These are phyloP conservation scores for Diaporthe sp. DNA, from an alignment of 2,329 filamentous ascomycete genomes.

Conservation along the genomic window DNA sequence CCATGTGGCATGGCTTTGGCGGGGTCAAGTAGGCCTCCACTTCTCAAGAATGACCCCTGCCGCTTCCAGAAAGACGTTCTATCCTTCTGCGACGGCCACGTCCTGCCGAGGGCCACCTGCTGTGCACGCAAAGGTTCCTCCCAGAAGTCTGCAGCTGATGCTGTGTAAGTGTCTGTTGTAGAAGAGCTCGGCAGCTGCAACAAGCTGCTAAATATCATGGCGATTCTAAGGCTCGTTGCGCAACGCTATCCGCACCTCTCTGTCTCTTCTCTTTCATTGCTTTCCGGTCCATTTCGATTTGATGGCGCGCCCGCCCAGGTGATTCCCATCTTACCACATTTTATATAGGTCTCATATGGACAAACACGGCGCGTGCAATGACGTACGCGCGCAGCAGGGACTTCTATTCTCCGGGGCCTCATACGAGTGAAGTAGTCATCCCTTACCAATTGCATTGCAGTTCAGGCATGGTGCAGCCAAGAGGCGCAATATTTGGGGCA, in stretches of 20 bases:
- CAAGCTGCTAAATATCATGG: background rate
- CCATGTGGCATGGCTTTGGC: background rate
- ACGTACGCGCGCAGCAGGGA: background rate
- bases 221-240: too few relatives aligned
- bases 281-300: background rate
- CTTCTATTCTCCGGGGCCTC: background rate
- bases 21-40: background rate
- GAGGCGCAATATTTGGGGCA: constrained; percentile 34
- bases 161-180: background rate
- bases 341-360: background rate
- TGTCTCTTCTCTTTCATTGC: background rate
- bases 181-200: background rate
- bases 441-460: constrained; percentile 35
- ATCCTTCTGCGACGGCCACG: background rate
- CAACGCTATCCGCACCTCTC: too few relatives aligned
- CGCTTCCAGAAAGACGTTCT: background rate
- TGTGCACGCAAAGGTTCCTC: background rate
- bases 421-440: background rate
- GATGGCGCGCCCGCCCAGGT: background rate
- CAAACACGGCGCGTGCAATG: background rate
- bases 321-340: background rate
- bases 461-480: constrained; percentile 15
- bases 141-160: background rate
- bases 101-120: background rate
- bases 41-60: background rate